These are phyloP conservation scores for Claviceps purpurea DNA, from an alignment of 2,329 filamentous ascomycete species.

Conservation along the genomic window DNA sequence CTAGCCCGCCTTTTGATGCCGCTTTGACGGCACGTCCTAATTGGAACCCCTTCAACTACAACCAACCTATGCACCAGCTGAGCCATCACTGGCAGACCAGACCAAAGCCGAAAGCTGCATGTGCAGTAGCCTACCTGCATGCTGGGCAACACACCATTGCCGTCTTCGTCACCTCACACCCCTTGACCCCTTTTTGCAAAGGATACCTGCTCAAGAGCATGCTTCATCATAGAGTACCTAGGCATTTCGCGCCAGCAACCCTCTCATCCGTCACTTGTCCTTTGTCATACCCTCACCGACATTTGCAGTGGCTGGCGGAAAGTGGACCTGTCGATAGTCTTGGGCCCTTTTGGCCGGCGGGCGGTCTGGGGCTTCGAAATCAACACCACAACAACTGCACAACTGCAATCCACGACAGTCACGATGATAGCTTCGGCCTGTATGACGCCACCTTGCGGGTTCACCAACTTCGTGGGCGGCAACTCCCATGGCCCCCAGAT, in stretches of 20 bases:
- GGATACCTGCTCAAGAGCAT: neutral
- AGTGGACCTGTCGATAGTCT: slow-evolving; percentile 2
- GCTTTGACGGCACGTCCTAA: too few relatives aligned
- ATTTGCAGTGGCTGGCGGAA: slow-evolving; percentile 3
- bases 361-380: slow-evolving; percentile 2
- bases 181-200: neutral
- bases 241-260: neutral
- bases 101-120: neutral
- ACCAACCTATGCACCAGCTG: neutral
- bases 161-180: neutral
- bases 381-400: neutral
- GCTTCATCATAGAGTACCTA: neutral
- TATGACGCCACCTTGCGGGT: too few relatives aligned
- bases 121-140: neutral
- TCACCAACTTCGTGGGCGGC: too few relatives aligned
- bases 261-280: neutral
- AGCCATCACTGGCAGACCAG: neutral
- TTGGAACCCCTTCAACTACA: too few relatives aligned
- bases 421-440: too few relatives aligned
- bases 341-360: neutral
- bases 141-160: neutral
- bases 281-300: slow-evolving; percentile 5
- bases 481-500: neutral
- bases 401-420: neutral
- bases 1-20: too few relatives aligned